Base-by-base conservation (phyloP, 768 basidiomycete species). In the Obba rivulosa region DNA sequence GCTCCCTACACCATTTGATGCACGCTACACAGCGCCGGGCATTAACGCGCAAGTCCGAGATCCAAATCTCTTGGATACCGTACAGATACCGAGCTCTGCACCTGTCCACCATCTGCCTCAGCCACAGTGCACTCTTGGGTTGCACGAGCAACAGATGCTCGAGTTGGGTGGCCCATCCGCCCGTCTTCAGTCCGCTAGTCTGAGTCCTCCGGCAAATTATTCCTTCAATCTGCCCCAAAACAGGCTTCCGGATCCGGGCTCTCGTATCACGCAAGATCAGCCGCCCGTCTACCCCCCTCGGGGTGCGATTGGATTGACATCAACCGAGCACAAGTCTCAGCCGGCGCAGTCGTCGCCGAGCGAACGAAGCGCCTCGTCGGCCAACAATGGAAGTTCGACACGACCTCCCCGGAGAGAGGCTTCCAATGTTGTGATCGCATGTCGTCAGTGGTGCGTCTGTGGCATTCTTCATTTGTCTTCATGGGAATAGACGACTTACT, bases 361-460 rank as follows among this genome's bases (percentile, higher is more conserved):
- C 47, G 42, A 46, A 44, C 50, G 53, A 40, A 48, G 44, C 41
- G 55, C 24, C 38, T n/a, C 57, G 53, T 51, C 55, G 54, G 51
- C 51, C 51, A 51, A 55, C 48, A 57, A 52, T 55, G 28, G 57
- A n/a, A 37, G 45, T n/a, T 45, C 56, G 23, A 43, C 57, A 35
- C 55, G 50, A 38, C 59, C 55, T 31, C 57, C 60, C 18, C 56
- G 62, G 38, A 51, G 62, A 50, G 62, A 63, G 53, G 60, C 62
- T 18, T 81, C 84, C 10, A 77, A 71, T 57, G 77, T 80, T 61
- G 87, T 90, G 67, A 87, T 90, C 69, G 87, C 87, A 55, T 90
- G 87, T 73, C 81, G 81, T 53, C 85, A 87, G 65, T 90, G 87
- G 87, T 89, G 64, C 72, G 54, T 52, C 25, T 50, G 41, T 49